Conservation (phyloP, 306 rosid species). For the Citrullus amarus region DNA sequence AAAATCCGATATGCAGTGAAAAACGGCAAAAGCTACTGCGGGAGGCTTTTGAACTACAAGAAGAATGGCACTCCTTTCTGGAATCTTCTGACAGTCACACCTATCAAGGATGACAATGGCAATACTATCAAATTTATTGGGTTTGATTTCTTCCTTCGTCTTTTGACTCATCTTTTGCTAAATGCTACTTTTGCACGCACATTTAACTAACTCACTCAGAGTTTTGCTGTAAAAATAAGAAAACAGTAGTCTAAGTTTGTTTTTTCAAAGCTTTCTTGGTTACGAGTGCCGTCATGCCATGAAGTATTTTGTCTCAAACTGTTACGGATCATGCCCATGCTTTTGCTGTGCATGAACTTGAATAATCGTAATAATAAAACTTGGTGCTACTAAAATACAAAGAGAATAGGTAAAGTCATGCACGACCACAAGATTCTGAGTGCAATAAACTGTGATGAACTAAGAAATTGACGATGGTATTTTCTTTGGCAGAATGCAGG, state of each 20-base stretch:
- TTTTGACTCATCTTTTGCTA: not conserved
- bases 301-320: not conserved
- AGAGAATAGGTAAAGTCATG: not conserved
- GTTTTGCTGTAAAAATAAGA: not conserved
- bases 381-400: not conserved
- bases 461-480: not conserved
- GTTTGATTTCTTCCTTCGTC: conserved; percentile 25
- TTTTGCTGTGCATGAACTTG: not conserved
- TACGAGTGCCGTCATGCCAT: not conserved
- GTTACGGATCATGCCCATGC: not conserved
- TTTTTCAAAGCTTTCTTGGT: not conserved
- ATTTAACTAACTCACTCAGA: not conserved
- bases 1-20: conserved; percentile 71
- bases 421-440: not conserved
- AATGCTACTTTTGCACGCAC: not conserved
- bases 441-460: not conserved
- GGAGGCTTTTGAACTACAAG: conserved; percentile 91
- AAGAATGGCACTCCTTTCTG: conserved; percentile 86
- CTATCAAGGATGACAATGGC: conserved; percentile 72
- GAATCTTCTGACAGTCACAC: conserved; percentile 94
- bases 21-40: conserved; percentile 65
- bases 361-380: not conserved
- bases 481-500: conserved; percentile 79
- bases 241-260: not conserved
- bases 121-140: conserved; percentile 83